Conservation (phyloP, 345 rosid genomes). For the rapeseed (Brassica napus) region Da-Ae NC_063446.1:1024001-1024500, state of each 20-base stretch:
- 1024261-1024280: background rate
- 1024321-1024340: background rate
- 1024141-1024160: too few species aligned
- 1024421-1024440: background rate
- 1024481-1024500: background rate
- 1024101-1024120: too few species aligned
- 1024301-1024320: background rate
- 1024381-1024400: background rate
- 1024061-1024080: conserved; percentile 19
- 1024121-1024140: too few species aligned
- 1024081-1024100: background rate
- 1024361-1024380: background rate
- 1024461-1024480: background rate
- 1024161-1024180: too few species aligned
- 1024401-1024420: background rate
- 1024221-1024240: conserved; percentile 17
- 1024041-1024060: conserved; percentile 4
- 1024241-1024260: background rate
- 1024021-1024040: conserved; percentile 20
- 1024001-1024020: conserved; percentile 14
- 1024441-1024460: background rate
- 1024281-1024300: background rate
- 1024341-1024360: background rate
- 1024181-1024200: too few species aligned
- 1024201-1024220: conserved; percentile 1